phyloP scores from a whole-genome alignment of 257 asterid species.

The Lantana camara region DNA sequence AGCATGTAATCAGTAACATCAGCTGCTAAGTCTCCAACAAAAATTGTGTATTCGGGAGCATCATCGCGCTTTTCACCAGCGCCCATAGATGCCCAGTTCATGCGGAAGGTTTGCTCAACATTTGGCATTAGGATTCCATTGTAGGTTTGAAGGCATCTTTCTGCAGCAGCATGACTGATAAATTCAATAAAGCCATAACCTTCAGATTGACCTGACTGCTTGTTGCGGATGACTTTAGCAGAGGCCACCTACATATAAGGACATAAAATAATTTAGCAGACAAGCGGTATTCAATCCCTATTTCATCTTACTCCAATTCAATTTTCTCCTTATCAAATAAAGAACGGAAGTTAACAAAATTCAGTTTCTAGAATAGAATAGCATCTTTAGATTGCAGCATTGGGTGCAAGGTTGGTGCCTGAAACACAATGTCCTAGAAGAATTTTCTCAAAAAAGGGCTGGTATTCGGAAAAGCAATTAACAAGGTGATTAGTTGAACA shows the following conservation, averaged over 20 bases:
- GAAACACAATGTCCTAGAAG: neutral
- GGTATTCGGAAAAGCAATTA: neutral
- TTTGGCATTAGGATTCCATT: slow-evolving; percentile 66
- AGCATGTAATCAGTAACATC: slow-evolving; percentile 73
- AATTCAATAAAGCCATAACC: slow-evolving; percentile 77
- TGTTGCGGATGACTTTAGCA: slow-evolving; percentile 68
- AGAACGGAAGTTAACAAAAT: neutral
- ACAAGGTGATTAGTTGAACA: neutral
- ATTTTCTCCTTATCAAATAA: neutral
- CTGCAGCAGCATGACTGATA: slow-evolving; percentile 68
- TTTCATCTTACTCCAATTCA: neutral
- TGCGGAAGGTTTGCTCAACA: slow-evolving; percentile 55
- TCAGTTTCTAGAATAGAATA: neutral
- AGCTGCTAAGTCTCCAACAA: slow-evolving; percentile 76
- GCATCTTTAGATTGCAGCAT: neutral
- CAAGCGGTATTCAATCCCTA: neutral
- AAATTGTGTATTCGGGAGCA: slow-evolving; percentile 59
- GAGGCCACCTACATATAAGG: slow-evolving; percentile 44
- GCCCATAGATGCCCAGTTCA: slow-evolving; percentile 82
- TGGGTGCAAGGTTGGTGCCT: neutral
- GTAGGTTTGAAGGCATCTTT: slow-evolving; percentile 47
- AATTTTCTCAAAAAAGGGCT: neutral
- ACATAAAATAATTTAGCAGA: neutral
- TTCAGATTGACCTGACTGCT: slow-evolving; percentile 61
- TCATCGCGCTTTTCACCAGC: slow-evolving; percentile 69